phyloP scores from a whole-genome alignment of 1,284 basidiomycete species.

The Sanghuangporus sanghuang region DNA sequence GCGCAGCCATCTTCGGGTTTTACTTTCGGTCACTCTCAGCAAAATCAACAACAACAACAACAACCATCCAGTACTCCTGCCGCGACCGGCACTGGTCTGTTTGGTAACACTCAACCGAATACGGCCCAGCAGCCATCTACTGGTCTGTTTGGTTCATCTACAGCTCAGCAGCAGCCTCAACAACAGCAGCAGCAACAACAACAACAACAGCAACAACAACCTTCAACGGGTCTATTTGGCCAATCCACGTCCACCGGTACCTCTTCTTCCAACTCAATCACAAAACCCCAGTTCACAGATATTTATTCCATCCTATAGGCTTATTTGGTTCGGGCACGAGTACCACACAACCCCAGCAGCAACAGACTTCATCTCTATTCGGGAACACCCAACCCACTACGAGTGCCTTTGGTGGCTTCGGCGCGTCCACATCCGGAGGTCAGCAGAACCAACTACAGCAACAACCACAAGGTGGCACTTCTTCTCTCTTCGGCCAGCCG shows the following conservation, averaged over 20 bases:
- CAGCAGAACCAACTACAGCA: neutral
- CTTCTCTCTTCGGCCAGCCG: constrained; percentile 15
- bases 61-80: constrained; percentile 10
- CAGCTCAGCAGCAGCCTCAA: constrained; percentile 26
- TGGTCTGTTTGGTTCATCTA: constrained; percentile 31
- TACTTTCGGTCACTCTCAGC: constrained; percentile 24
- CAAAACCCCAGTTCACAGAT: neutral
- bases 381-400: constrained; percentile 5
- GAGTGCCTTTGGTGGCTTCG: constrained; percentile 15
- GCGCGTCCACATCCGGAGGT: neutral
- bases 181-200: constrained; percentile 20
- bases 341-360: neutral
- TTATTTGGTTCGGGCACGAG: constrained; percentile 15
- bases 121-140: constrained; percentile 22
- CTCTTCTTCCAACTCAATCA: constrained; percentile 13
- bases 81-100: constrained; percentile 22
- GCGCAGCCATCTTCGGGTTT: constrained; percentile 16
- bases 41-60: constrained; percentile 14
- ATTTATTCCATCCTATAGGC: neutral
- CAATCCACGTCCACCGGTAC: constrained; percentile 19
- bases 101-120: constrained; percentile 20
- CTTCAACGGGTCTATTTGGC: constrained; percentile 21
- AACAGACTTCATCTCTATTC: constrained; percentile 4
- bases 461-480: neutral
- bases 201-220: constrained; percentile 19